A percentile compares a stretch with the other conserved stretches of the same genome.
phyloP scores from a whole-genome alignment of 805 yeast genomes.

The Lipomyces sp. region DNA sequence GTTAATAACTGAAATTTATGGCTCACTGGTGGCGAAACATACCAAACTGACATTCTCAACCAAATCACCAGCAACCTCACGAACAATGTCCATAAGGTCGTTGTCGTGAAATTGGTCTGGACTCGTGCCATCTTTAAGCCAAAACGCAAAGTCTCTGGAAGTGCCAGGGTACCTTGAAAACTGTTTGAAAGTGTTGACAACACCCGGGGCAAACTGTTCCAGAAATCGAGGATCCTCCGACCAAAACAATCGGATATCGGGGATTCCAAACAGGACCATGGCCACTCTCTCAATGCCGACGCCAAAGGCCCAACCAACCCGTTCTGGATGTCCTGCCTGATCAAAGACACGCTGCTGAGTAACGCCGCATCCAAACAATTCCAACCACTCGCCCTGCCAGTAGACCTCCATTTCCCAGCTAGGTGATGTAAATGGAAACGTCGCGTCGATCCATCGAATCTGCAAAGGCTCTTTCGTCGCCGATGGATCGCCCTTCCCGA shows the following conservation, averaged over 20 bases:
- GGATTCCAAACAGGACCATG: constrained; percentile 92
- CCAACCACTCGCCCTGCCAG: constrained; percentile 99
- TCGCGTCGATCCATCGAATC: constrained; percentile 93
- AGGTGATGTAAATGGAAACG: constrained; percentile 98
- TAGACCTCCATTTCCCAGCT: constrained; percentile 98
- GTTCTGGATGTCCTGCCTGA: constrained; percentile 64
- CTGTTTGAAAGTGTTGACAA: constrained; percentile 75
- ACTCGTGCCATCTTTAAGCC: constrained; percentile 61
- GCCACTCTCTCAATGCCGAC: constrained; percentile 94
- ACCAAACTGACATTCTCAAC: constrained; percentile 78
- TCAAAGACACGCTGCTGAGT: constrained; percentile 77
- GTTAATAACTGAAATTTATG: background rate
- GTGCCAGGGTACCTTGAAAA: constrained; percentile 92
- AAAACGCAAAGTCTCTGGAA: constrained; percentile 85
- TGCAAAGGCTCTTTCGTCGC: constrained; percentile 61
- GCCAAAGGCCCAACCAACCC: constrained; percentile 97
- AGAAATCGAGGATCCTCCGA: constrained; percentile 76
- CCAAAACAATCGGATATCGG: constrained; percentile 95
- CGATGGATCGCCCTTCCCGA: constrained; percentile 62
- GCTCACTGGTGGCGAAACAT: background rate
- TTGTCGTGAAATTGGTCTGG: constrained; percentile 66
- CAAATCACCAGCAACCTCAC: constrained; percentile 79
- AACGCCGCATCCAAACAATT: constrained; percentile 94
- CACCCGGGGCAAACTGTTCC: constrained; percentile 68
- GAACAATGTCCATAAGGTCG: constrained; percentile 91